Percentiles rank a stretch among this genome's conserved stretches.
These are phyloP conservation scores for Cytidiella melzeri DNA, from an alignment of 768 basidiomycete genomes.

Conservation along the genomic window DNA sequence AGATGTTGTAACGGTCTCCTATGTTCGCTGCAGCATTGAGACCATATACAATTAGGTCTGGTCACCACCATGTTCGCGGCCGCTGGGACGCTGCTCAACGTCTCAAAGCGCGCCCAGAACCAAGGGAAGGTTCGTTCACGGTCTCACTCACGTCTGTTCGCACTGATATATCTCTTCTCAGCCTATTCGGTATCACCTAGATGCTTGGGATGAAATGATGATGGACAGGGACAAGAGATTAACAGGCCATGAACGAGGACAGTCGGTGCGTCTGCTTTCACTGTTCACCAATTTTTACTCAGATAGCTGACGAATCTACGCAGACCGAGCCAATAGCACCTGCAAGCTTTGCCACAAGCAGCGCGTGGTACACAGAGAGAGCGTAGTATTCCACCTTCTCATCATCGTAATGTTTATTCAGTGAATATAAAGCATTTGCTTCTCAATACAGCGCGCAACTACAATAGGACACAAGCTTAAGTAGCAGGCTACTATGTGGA, in stretches of 20 bases:
- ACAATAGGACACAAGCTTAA: no score
- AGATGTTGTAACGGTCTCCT: background rate
- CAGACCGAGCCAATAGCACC: constrained; percentile 69
- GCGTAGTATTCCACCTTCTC: no score
- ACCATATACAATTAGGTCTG: constrained; percentile 45
- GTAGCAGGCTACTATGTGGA: constrained; percentile 18
- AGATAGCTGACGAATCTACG: background rate
- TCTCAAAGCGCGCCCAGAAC: constrained; percentile 76
- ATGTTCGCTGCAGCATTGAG: background rate
- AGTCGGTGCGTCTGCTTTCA: constrained; percentile 53
- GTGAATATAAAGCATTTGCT: background rate
- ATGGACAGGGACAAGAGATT: constrained; percentile 85
- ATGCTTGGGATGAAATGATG: constrained; percentile 95
- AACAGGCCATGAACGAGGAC: constrained; percentile 83
- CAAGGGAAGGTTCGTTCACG: constrained; percentile 69
- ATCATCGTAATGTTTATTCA: no score
- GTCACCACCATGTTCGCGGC: constrained; percentile 85
- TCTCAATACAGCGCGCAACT: background rate
- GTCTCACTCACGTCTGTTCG: background rate
- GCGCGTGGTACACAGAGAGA: constrained; percentile 64
- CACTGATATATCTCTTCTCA: constrained; percentile 2
- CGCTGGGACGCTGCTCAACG: constrained; percentile 81
- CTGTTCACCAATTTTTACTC: background rate
- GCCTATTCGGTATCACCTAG: constrained; percentile 63
- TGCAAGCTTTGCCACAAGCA: constrained; percentile 63